Evolutionary conservation across 257 asterid genomes (phyloP).

Genomic region (Solanum medicagineum): DNA sequence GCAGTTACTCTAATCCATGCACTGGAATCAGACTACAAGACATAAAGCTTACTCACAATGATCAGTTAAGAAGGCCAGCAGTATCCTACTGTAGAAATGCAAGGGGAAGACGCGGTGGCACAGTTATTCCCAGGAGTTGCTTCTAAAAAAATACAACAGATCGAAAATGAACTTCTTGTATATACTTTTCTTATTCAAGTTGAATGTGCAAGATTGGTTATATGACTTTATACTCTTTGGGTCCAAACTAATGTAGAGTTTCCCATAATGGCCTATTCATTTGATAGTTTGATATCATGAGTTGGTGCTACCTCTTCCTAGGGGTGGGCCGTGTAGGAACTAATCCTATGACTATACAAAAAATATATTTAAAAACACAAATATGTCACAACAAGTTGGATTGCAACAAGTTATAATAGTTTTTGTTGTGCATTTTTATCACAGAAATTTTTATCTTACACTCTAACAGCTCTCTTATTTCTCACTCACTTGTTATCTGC

Average conservation of each 20-base stretch:
- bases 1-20: conserved; percentile 59
- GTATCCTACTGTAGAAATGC: background rate
- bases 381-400: no score
- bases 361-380: background rate
- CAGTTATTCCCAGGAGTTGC: background rate
- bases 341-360: background rate
- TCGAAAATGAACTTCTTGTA: background rate
- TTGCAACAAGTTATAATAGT: no score
- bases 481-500: no score
- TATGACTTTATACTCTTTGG: background rate
- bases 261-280: background rate
- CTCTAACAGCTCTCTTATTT: no score
- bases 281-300: background rate
- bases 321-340: background rate
- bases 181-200: background rate
- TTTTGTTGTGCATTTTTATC: no score
- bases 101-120: background rate
- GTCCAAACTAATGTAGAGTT: background rate
- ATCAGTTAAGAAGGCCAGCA: background rate
- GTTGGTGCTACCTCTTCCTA: background rate
- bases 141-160: background rate
- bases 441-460: no score
- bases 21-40: conserved; percentile 29
- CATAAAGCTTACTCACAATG: conserved; percentile 31
- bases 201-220: background rate